A percentile compares a stretch with the other conserved stretches of the same genome.
These are phyloP conservation scores for Lichtheimia ramosa DNA, from an alignment of 371 early-diverging fungal species.

Conservation along the genomic window DNA sequence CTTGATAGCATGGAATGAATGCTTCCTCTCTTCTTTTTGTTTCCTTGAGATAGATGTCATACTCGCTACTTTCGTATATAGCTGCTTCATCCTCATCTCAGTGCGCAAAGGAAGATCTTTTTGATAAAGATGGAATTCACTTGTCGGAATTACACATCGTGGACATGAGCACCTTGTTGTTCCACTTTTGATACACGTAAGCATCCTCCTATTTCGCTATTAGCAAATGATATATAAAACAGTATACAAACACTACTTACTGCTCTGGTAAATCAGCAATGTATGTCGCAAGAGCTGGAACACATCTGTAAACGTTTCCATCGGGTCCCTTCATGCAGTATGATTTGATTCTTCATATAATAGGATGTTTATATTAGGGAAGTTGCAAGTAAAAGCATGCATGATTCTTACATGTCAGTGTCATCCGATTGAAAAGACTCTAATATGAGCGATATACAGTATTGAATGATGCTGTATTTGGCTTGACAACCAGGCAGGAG, in stretches of 20 bases:
- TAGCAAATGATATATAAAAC: neutral
- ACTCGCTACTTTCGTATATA: neutral
- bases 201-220: neutral
- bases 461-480: neutral
- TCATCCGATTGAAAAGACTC: neutral
- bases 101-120: neutral
- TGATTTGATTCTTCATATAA: too few species aligned
- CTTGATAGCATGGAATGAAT: neutral
- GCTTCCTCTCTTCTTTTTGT: neutral
- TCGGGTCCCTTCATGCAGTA: neutral
- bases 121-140: neutral
- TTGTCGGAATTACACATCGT: neutral
- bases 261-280: slow-evolving; percentile 9
- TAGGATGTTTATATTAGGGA: too few species aligned
- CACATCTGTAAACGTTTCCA: neutral
- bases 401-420: too few species aligned
- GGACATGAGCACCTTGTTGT: slow-evolving; percentile 1
- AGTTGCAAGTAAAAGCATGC: too few species aligned
- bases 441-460: neutral
- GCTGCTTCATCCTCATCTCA: neutral
- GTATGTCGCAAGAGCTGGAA: slow-evolving; percentile 1
- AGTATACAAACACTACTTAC: neutral
- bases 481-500: too few species aligned
- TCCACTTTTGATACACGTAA: neutral
- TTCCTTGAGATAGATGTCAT: neutral